phyloP scores from a whole-genome alignment of 2,329 filamentous ascomycete genomes.

The Trichoderma sp. region DNA sequence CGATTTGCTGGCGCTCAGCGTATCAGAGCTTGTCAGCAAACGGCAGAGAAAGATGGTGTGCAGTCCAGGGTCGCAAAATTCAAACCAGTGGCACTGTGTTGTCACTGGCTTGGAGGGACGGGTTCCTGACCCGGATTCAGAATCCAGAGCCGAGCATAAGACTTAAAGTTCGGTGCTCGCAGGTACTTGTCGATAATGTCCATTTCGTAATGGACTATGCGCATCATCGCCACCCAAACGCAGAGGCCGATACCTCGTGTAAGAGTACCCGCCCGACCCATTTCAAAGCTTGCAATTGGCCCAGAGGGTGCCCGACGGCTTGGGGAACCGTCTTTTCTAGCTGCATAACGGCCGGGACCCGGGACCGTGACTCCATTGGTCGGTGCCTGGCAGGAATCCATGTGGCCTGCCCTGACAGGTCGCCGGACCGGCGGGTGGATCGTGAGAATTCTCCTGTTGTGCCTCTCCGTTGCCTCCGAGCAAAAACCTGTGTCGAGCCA shows the following conservation, averaged over 20 bases:
- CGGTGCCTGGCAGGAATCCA: conserved; percentile 43
- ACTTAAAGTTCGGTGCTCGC: neutral
- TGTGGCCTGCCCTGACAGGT: conserved; percentile 40
- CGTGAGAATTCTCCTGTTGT: conserved; percentile 9
- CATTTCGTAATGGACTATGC: neutral
- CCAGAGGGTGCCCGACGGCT: neutral
- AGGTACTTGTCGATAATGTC: neutral
- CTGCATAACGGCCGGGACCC: conserved; percentile 24
- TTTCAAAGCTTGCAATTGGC: conserved; percentile 1
- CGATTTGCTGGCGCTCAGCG: neutral
- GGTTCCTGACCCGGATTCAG: conserved; percentile 16
- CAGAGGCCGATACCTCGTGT: neutral
- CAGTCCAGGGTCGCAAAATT: neutral
- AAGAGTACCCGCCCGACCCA: neutral
- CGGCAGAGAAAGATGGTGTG: conserved; percentile 2
- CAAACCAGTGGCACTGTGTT: conserved; percentile 8
- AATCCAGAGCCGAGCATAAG: neutral
- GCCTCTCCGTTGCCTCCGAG: conserved; percentile 1
- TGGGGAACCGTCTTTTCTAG: conserved; percentile 24
- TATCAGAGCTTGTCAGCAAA: neutral
- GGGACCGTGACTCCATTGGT: conserved; percentile 31
- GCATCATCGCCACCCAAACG: neutral
- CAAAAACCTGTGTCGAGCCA: neutral
- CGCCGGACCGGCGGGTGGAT: conserved; percentile 10
- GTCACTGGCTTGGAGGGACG: neutral